These are phyloP conservation scores for Teratosphaeria epicoccoides DNA, from an alignment of 2,329 filamentous ascomycete species.

Conservation along the genomic window DNA sequence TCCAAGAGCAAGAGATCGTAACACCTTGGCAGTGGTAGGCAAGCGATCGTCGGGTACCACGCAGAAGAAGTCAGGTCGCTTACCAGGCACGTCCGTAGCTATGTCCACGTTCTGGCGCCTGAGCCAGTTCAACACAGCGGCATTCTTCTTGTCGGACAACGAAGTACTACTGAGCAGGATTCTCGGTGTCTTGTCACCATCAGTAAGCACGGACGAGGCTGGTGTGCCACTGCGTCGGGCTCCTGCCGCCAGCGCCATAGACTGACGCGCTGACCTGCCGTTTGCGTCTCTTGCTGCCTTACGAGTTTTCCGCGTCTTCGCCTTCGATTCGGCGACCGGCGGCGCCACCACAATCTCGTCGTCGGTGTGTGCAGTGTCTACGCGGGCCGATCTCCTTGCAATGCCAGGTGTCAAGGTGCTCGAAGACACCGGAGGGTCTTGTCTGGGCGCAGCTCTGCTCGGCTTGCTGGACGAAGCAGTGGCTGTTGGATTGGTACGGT, in stretches of 20 bases:
- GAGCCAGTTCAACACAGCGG: slow-evolving; percentile 24
- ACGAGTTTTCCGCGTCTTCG: neutral
- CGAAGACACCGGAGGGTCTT: too few relatives aligned
- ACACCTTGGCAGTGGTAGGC: slow-evolving; percentile 35
- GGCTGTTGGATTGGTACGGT: neutral
- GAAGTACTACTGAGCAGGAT: slow-evolving; percentile 14
- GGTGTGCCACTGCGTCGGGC: neutral
- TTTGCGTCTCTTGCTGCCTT: neutral
- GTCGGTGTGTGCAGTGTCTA: neutral
- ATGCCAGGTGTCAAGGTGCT: neutral
- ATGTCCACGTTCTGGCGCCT: slow-evolving; percentile 23
- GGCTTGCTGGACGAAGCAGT: too few relatives aligned
- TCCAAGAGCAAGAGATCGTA: slow-evolving; percentile 33
- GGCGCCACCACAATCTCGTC: neutral
- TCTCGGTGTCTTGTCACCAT: slow-evolving; percentile 7
- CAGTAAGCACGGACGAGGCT: slow-evolving; percentile 1
- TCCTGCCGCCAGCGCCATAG: neutral
- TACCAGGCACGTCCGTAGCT: slow-evolving; percentile 24
- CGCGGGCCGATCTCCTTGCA: neutral
- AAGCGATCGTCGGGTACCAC: slow-evolving; percentile 32
- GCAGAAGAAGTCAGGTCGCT: slow-evolving; percentile 19
- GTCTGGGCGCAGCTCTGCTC: too few relatives aligned
- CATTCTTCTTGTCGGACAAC: slow-evolving; percentile 7
- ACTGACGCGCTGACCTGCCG: neutral
- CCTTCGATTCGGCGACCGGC: neutral